Evolutionary conservation across 2,329 filamentous ascomycete genomes (phyloP), one percentile per base, ranked within the genome.

Genomic region (Fusarium dlaminii): DNA sequence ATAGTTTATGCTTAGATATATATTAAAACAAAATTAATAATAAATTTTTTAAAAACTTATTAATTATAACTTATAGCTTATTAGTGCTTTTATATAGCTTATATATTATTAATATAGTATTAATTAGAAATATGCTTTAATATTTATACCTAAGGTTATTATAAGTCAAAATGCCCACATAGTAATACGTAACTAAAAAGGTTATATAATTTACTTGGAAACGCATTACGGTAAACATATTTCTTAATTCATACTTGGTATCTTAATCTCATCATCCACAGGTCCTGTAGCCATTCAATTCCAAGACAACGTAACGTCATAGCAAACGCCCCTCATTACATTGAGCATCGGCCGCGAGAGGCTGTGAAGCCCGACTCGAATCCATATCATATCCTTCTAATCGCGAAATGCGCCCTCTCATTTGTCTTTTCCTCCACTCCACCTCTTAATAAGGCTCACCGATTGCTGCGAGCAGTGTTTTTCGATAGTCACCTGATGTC

Each of bases 401-500:
- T 34, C 34, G 27, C 43, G 36, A 22, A 20, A 8, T 13, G 9
- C 42, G 17, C 14, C 22, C 20, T 30, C 43, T 49, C 43, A 43
- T 48, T 32, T 63, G 32, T 27, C 52, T 56, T 34, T 15, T 12
- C 20, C 20, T 37, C 29, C 36, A 18, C 20, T 34, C 29, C 46
- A n/a, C 22, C 32, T n/a, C 49, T 73, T 67, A 78, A 32, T 56
- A 75, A n/a, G 76, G 80, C 75, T 88, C 87, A 24, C 87, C 88
- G 57, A 90, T 83, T 61, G 87, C 89, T n/a, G 92, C 94, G 73
- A 97, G 83, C 89, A 98, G 87, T 78, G 96, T 83, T 75, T 84
- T 89, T 83, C 93, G 87, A 77, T 96, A 97, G 82, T 98, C 92
- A 9, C 95, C 94, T 70, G 92, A 94, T 10, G 94, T 97, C 86